Evolutionary conservation across 108 stramenopile genomes (phyloP).

Genomic region (Asterionellopsis glacialis): DNA sequence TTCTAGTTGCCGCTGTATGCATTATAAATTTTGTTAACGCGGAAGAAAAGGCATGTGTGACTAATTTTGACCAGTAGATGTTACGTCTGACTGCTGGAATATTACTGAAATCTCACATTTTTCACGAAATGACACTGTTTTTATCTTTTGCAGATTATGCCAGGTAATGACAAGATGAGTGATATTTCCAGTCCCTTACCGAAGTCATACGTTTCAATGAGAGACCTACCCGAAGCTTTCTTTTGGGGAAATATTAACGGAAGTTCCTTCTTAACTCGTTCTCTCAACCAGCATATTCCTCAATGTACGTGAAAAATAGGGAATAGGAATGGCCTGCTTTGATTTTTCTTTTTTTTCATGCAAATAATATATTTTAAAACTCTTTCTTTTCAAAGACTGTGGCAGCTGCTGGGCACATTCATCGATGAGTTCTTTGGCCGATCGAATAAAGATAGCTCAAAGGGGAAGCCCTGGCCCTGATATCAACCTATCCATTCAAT

Average conservation of each 20-base stretch:
- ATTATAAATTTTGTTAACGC: no score
- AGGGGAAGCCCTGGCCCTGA: constrained; percentile 32
- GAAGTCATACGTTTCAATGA: constrained; percentile 31
- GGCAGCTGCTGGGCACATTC: constrained; percentile 87
- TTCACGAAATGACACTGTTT: neutral
- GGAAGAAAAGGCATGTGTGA: no score
- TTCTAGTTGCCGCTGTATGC: no score
- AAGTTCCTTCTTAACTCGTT: constrained; percentile 68
- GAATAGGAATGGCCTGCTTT: constrained; percentile 71
- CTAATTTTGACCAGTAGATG: neutral
- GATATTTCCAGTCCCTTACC: constrained; percentile 44
- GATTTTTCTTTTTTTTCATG: constrained; percentile 23
- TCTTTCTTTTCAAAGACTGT: constrained; percentile 31
- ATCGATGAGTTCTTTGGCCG: constrained; percentile 70
- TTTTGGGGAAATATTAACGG: constrained; percentile 83
- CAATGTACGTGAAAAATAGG: constrained; percentile 29
- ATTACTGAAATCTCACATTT: neutral
- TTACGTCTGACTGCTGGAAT: neutral
- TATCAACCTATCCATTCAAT: constrained; percentile 74
- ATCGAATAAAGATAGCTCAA: constrained; percentile 80
- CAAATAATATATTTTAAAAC: constrained; percentile 82
- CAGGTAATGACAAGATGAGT: neutral
- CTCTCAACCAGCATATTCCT: constrained; percentile 92
- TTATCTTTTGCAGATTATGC: constrained; percentile 2
- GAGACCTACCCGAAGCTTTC: constrained; percentile 49